A percentile compares a stretch with the other conserved stretches of the same genome.
These are phyloP conservation scores for Xylaria sp. DNA, from an alignment of 2,329 filamentous ascomycete genomes.

Conservation along the genomic window DNA sequence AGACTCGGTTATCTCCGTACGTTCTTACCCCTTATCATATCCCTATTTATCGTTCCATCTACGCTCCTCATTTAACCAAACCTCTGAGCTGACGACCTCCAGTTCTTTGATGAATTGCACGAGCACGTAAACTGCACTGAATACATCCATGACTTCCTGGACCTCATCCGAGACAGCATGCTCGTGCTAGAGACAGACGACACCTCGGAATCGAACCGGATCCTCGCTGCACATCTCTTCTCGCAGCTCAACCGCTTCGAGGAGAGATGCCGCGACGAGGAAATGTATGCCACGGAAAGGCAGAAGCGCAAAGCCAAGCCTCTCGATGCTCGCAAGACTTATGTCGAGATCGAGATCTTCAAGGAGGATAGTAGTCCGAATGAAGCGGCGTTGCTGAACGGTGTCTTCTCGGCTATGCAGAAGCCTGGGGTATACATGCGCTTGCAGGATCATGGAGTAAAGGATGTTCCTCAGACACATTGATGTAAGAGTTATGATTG, in stretches of 20 bases:
- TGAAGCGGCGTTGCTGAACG: background rate
- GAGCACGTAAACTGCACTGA: background rate
- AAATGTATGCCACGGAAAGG: background rate
- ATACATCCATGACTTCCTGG: background rate
- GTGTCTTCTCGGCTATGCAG: background rate
- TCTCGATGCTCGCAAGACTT: background rate
- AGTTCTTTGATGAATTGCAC: background rate
- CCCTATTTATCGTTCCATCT: background rate
- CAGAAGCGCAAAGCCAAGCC: background rate
- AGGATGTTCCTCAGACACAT: background rate
- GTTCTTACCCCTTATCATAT: background rate
- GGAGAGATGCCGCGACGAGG: background rate
- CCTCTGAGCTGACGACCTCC: background rate
- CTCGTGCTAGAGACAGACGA: background rate
- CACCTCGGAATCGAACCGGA: background rate
- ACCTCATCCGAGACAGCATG: background rate
- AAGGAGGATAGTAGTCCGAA: background rate
- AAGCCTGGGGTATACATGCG: background rate
- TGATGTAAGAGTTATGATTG: background rate
- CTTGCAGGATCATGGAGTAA: background rate
- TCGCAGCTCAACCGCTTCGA: background rate
- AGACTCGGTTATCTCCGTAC: background rate
- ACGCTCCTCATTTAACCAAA: background rate
- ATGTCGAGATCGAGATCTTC: background rate
- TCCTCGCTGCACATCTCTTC: background rate